Percentiles rank a stretch among this genome's conserved stretches.
These are phyloP conservation scores for Colletotrichum noveboracense DNA, from an alignment of 2,329 filamentous ascomycete species.

Conservation along the genomic window DNA sequence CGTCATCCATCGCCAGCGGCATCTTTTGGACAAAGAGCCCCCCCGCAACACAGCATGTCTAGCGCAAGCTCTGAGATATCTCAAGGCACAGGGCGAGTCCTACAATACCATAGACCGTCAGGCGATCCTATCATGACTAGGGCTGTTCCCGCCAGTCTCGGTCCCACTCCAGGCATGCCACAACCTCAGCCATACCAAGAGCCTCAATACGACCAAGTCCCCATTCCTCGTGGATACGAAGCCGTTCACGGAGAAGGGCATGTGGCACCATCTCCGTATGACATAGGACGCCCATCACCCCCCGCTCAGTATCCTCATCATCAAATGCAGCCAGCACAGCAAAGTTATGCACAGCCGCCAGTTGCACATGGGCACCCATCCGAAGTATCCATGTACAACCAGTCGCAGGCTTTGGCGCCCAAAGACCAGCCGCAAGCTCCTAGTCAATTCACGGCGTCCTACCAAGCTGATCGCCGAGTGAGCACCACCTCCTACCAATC, in stretches of 20 bases:
- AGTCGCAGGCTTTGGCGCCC: neutral
- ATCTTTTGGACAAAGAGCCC: neutral
- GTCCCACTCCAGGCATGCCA: neutral
- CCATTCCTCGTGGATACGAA: conserved; percentile 41
- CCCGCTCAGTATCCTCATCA: conserved; percentile 18
- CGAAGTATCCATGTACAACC: neutral
- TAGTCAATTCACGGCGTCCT: neutral
- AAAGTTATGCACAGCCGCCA: conserved; percentile 13
- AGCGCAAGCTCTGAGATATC: neutral
- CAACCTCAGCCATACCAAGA: conserved; percentile 24
- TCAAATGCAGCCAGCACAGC: conserved; percentile 12
- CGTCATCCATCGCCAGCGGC: neutral
- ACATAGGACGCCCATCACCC: conserved; percentile 23
- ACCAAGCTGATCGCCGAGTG: neutral
- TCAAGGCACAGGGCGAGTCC: neutral
- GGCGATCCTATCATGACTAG: neutral
- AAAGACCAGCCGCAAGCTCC: neutral
- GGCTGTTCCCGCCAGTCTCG: neutral
- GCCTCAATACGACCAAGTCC: conserved; percentile 40
- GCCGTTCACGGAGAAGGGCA: conserved; percentile 41
- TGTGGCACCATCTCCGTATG: conserved; percentile 32
- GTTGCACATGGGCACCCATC: neutral
- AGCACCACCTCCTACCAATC: conserved; percentile 12
- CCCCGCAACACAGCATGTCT: neutral
- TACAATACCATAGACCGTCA: neutral